phyloP scores from a whole-genome alignment of 805 yeast genomes.

The Suhomyces kilbournensis region DNA sequence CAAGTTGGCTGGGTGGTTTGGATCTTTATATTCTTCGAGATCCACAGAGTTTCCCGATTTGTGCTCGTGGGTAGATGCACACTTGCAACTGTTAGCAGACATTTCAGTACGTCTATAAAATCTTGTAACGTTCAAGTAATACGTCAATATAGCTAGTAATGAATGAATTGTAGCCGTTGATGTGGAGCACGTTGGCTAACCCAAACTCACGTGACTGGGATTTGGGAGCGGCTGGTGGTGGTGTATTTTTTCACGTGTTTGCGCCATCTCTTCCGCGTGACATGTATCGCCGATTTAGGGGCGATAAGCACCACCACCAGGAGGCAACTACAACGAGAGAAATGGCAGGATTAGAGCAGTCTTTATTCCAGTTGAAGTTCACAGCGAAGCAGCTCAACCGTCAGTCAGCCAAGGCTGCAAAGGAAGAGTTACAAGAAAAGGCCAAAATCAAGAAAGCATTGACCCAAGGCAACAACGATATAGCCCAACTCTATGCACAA shows the following conservation, averaged over 20 bases:
- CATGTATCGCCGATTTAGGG: not conserved
- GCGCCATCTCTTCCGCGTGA: not conserved
- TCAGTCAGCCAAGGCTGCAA: slow-evolving; percentile 87
- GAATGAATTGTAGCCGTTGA: not conserved
- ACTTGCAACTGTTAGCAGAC: not conserved
- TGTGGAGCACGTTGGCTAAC: not conserved
- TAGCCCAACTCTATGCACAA: slow-evolving; percentile 91
- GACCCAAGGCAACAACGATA: slow-evolving; percentile 81
- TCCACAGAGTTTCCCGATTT: not conserved
- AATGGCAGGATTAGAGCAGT: slow-evolving; percentile 30
- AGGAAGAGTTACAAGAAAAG: slow-evolving; percentile 85
- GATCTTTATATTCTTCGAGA: slow-evolving; percentile 36
- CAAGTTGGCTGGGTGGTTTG: slow-evolving; percentile 75
- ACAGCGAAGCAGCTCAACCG: slow-evolving; percentile 90
- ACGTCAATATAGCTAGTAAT: not conserved
- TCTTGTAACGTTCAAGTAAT: not conserved
- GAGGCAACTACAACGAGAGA: not conserved
- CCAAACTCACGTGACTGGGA: not conserved
- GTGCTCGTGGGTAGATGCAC: not conserved
- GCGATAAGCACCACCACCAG: slow-evolving; percentile 2
- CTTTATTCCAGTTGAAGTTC: slow-evolving; percentile 45
- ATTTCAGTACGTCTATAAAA: not conserved
- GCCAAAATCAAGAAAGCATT: slow-evolving; percentile 87
- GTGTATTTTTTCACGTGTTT: not conserved
- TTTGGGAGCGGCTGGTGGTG: not conserved